phyloP scores from a whole-genome alignment of 2,329 filamentous ascomycete genomes.

The Phymatotrichopsis omnivora region DNA sequence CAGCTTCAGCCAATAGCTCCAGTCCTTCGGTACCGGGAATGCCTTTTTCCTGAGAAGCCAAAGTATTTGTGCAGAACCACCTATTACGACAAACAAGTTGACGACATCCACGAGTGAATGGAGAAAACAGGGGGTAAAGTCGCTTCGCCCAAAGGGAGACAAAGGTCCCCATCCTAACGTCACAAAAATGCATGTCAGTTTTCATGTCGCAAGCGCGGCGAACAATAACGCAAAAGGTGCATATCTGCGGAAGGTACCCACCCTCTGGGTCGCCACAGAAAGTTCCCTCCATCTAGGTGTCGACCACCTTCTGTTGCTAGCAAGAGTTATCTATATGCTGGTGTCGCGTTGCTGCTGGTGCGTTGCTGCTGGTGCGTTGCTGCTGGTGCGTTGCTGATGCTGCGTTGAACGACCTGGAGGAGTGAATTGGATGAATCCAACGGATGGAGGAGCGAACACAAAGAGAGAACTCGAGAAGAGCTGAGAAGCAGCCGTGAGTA shows the following conservation, averaged over 20 bases:
- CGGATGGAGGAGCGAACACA: too few relatives aligned
- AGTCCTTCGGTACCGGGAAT: conserved; percentile 64
- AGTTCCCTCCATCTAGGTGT: conserved; percentile 13
- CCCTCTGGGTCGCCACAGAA: conserved; percentile 28
- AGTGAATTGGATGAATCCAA: too few relatives aligned
- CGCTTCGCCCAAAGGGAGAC: conserved; percentile 66
- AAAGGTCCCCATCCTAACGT: conserved; percentile 86
- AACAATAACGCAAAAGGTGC: conserved; percentile 8
- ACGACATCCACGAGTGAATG: conserved; percentile 78
- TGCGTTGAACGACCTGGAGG: too few relatives aligned
- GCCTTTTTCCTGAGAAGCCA: conserved; percentile 63
- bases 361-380: too few relatives aligned
- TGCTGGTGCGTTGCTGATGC: too few relatives aligned
- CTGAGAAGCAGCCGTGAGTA: too few relatives aligned
- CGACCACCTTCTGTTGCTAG: too few relatives aligned
- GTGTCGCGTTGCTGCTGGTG: too few relatives aligned
- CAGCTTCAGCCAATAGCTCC: conserved; percentile 89
- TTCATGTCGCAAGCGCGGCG: conserved; percentile 5
- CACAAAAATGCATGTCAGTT: conserved; percentile 4
- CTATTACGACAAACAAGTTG: conserved; percentile 66
- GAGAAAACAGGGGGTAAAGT: conserved; percentile 95
- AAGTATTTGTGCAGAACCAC: conserved; percentile 68
- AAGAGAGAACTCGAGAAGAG: too few relatives aligned
- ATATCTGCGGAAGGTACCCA: conserved; percentile 13
- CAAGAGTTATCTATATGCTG: too few relatives aligned